Conservation (phyloP, 257 asterid genomes). For the Solanum sejunctum region DNA sequence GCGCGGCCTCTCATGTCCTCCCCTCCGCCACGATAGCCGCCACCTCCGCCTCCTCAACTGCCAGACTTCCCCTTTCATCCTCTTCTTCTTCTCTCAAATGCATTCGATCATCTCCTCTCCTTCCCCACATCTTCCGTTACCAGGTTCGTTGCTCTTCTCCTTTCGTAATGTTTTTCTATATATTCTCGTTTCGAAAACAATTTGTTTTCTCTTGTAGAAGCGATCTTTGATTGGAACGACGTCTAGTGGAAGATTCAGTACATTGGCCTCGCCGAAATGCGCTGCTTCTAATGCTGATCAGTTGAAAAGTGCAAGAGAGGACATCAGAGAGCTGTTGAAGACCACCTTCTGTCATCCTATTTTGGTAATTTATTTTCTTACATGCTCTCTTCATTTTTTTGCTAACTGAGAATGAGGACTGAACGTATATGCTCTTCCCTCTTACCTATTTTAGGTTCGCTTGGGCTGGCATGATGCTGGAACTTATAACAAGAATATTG, state of each 20-base stretch:
- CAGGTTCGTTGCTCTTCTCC: constrained; percentile 24
- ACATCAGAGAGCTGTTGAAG: constrained; percentile 60
- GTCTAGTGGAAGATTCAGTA: constrained; percentile 35
- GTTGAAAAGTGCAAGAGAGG: constrained; percentile 84
- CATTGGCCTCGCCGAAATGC: constrained; percentile 60
- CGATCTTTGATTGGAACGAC: constrained; percentile 15
- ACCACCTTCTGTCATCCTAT: constrained; percentile 71
- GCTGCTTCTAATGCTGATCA: constrained; percentile 62
- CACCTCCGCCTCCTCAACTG: constrained; percentile 12
- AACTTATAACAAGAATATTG: constrained; percentile 77
- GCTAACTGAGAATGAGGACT: background rate
- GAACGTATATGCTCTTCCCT: background rate
- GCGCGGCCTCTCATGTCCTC: constrained; percentile 37
- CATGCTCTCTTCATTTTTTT: background rate
- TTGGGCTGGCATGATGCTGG: constrained; percentile 99
- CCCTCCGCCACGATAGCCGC: constrained; percentile 24
- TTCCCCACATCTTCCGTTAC: constrained; percentile 36
- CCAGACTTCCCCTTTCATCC: background rate
- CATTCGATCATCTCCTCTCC: constrained; percentile 46
- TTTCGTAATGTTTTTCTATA: background rate
- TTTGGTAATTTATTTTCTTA: background rate
- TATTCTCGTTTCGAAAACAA: background rate
- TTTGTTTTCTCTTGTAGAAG: constrained; percentile 17
- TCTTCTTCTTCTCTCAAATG: constrained; percentile 21
- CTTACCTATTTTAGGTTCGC: constrained; percentile 39